A percentile compares a stretch with the other conserved stretches of the same genome.
These are phyloP conservation scores for Eimeria acervulina DNA, from an alignment of 169 alveolate species.

Conservation along the genomic window DNA sequence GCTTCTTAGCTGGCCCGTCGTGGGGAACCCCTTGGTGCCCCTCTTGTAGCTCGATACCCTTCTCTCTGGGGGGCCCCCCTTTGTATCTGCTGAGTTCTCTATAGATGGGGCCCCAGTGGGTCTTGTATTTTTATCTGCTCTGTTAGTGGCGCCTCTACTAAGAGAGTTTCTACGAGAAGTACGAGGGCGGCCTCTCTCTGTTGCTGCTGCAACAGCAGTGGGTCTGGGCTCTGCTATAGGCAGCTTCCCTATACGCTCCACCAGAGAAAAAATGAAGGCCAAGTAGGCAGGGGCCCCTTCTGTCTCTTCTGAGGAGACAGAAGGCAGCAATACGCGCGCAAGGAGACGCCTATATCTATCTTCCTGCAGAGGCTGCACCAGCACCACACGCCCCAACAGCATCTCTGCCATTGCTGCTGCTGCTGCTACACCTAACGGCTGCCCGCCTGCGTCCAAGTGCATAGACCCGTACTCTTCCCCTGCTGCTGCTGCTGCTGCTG, in stretches of 20 bases:
- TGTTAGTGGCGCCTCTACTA: no score
- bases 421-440: constrained; percentile 50
- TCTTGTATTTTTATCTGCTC: no score
- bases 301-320: background rate
- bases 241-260: background rate
- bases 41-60: background rate
- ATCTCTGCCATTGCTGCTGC: constrained; percentile 19
- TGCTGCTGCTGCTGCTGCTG: background rate
- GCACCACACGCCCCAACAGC: constrained; percentile 15
- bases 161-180: no score
- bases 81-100: no score
- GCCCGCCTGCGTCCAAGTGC: constrained; percentile 25
- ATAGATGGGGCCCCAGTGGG: no score
- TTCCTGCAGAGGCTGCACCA: constrained; percentile 30
- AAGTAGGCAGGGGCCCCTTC: background rate
- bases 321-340: constrained; percentile 10
- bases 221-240: background rate
- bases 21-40: background rate
- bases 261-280: background rate
- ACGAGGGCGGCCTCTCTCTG: background rate
- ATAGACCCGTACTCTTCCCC: background rate
- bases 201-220: background rate
- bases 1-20: no score
- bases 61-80: background rate
- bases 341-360: background rate